phyloP scores from a whole-genome alignment of 2,329 filamentous ascomycete species.

The Venturia asperata region DNA sequence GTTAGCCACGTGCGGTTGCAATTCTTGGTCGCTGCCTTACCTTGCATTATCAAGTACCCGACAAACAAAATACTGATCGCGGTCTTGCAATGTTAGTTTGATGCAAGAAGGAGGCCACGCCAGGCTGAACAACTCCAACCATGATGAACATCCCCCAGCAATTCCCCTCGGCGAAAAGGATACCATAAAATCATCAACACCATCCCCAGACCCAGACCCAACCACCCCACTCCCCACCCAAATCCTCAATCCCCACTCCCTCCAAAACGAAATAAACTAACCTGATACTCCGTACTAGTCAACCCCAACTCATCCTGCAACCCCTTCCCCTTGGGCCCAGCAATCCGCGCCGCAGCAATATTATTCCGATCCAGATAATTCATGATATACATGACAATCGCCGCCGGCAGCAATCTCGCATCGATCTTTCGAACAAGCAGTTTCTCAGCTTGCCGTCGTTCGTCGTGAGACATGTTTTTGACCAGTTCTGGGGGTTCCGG shows the following conservation, averaged over 20 bases:
- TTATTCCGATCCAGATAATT: constrained; percentile 54
- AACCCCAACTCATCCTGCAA: constrained; percentile 55
- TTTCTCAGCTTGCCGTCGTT: constrained; percentile 48
- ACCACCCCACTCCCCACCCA: background rate
- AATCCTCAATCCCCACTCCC: too few species aligned
- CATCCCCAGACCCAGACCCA: background rate
- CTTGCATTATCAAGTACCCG: constrained; percentile 42
- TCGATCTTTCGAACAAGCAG: constrained; percentile 65
- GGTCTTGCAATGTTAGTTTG: constrained; percentile 23
- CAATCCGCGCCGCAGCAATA: constrained; percentile 58
- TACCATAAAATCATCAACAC: background rate
- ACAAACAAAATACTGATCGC: constrained; percentile 52
- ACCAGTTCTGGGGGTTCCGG: constrained; percentile 31
- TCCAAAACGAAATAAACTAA: constrained; percentile 32
- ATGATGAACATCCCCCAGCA: background rate
- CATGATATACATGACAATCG: constrained; percentile 45
- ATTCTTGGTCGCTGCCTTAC: constrained; percentile 1
- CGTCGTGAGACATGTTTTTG: constrained; percentile 42
- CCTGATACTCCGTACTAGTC: constrained; percentile 53
- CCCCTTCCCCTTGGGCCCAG: constrained; percentile 39
- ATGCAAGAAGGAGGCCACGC: background rate
- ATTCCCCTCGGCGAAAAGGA: background rate
- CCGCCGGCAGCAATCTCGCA: constrained; percentile 56
- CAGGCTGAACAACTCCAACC: too few species aligned
- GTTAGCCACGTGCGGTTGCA: background rate